phyloP scores from a whole-genome alignment of 129 eudicot genomes.

The Saussurea involucrata region DNA sequence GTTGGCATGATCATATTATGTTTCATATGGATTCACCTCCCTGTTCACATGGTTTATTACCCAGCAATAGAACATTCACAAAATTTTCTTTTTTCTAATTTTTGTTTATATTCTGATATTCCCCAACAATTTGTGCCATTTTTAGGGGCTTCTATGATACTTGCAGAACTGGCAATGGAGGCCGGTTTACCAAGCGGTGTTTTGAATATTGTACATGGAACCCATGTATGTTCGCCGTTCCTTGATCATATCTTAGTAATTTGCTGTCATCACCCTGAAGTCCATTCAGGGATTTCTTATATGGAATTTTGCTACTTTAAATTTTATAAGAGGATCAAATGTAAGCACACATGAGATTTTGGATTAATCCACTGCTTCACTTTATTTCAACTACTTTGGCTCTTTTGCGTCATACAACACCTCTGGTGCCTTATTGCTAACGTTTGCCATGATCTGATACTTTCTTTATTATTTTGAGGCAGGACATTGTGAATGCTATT shows the following conservation, averaged over 20 bases:
- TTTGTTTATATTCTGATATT: constrained; percentile 6
- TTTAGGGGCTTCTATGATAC: constrained; percentile 89
- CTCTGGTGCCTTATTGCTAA: background rate
- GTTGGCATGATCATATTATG: background rate
- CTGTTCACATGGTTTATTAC: background rate
- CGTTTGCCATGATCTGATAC: background rate
- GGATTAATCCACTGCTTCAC: background rate
- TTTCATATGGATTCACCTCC: constrained; percentile 2
- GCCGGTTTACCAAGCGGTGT: constrained; percentile 97
- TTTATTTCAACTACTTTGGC: background rate
- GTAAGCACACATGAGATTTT: background rate
- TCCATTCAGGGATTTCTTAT: background rate
- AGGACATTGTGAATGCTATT: constrained; percentile 94
- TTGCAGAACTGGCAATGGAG: constrained; percentile 97
- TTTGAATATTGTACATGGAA: constrained; percentile 90
- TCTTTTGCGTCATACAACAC: background rate
- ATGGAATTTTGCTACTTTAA: background rate
- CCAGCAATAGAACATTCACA: constrained; percentile 12
- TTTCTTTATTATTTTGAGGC: constrained; percentile 29
- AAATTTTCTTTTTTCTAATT: background rate
- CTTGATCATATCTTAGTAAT: background rate
- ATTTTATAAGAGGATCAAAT: background rate
- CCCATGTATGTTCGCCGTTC: constrained; percentile 53
- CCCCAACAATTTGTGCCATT: background rate
- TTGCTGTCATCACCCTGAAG: background rate